Conservation (phyloP, 768 basidiomycete genomes). For the Auricularia sp. region DNA sequence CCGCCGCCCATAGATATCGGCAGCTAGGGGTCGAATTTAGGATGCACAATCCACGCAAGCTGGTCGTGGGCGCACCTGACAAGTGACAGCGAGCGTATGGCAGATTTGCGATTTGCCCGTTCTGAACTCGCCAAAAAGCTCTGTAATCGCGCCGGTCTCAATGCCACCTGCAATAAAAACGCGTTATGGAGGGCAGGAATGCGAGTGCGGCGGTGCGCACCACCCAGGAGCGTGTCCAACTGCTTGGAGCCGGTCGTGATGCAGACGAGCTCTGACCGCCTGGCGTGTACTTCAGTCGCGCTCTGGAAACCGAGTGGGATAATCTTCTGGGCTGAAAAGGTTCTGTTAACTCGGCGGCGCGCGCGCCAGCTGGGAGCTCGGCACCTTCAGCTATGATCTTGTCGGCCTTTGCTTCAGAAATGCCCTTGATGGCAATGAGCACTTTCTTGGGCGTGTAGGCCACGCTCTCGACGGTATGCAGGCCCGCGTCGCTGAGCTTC, state of each 20-base stretch:
- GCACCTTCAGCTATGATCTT: slow-evolving; percentile 87
- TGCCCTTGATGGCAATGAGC: slow-evolving; percentile 85
- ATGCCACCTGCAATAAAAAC: slow-evolving; percentile 59
- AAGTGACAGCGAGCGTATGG: slow-evolving; percentile 95
- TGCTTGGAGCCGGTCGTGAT: slow-evolving; percentile 97
- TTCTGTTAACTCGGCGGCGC: background rate
- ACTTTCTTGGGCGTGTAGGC: slow-evolving; percentile 95
- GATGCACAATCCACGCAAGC: background rate
- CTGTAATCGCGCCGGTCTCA: slow-evolving; percentile 97
- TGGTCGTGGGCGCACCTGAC: slow-evolving; percentile 41
- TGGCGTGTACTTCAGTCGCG: slow-evolving; percentile 93
- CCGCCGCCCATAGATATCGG: slow-evolving; percentile 97
- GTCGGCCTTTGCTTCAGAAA: slow-evolving; percentile 94
- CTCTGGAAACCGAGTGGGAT: slow-evolving; percentile 97
- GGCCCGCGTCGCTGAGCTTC: slow-evolving; percentile 86
- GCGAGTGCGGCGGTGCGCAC: slow-evolving; percentile 26
- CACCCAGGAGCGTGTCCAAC: slow-evolving; percentile 89
- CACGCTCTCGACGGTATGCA: slow-evolving; percentile 89
- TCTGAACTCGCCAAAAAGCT: slow-evolving; percentile 95
- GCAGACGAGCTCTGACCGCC: slow-evolving; percentile 88
- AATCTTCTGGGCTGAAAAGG: slow-evolving; percentile 72
- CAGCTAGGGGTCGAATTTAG: slow-evolving; percentile 28
- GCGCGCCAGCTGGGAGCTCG: too few species aligned
- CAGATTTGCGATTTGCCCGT: slow-evolving; percentile 98
- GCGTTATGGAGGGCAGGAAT: background rate